A percentile compares a stretch with the other conserved stretches of the same genome.
These are phyloP conservation scores for Colletotrichum cereale DNA, from an alignment of 2,329 filamentous ascomycete species.

Conservation along the genomic window DNA sequence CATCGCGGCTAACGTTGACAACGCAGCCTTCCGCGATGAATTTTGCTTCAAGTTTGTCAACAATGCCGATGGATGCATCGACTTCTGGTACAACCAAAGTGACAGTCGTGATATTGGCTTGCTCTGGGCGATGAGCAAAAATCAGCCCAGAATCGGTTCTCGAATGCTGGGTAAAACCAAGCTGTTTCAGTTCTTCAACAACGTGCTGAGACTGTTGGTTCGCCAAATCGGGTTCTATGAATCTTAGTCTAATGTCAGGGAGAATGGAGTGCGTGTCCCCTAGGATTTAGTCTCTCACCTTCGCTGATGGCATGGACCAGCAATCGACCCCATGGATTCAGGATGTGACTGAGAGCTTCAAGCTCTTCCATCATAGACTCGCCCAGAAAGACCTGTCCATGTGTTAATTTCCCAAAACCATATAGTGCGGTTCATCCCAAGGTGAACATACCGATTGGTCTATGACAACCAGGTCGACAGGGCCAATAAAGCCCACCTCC, in stretches of 20 bases:
- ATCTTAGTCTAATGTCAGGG: too few species aligned
- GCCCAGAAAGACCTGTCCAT: background rate
- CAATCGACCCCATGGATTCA: background rate
- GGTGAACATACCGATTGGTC: background rate
- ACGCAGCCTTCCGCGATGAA: background rate
- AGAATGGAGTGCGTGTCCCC: too few species aligned
- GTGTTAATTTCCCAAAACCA: background rate
- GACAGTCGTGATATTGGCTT: background rate
- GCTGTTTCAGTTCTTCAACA: background rate
- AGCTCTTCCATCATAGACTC: background rate
- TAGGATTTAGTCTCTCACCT: background rate
- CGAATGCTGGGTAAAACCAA: background rate
- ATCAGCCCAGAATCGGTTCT: background rate
- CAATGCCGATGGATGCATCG: background rate
- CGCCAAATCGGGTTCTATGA: too few species aligned
- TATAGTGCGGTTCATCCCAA: background rate
- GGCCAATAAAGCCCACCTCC: background rate
- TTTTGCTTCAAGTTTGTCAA: background rate
- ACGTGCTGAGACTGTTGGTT: background rate
- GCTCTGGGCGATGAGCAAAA: background rate
- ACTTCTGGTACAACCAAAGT: background rate
- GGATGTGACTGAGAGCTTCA: background rate
- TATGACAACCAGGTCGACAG: background rate
- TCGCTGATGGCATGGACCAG: background rate
- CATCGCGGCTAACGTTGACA: background rate